A percentile compares a stretch with the other conserved stretches of the same genome.
phyloP scores from a whole-genome alignment of 2,329 filamentous ascomycete species.

The Rhinocladiella mackenziei region DNA sequence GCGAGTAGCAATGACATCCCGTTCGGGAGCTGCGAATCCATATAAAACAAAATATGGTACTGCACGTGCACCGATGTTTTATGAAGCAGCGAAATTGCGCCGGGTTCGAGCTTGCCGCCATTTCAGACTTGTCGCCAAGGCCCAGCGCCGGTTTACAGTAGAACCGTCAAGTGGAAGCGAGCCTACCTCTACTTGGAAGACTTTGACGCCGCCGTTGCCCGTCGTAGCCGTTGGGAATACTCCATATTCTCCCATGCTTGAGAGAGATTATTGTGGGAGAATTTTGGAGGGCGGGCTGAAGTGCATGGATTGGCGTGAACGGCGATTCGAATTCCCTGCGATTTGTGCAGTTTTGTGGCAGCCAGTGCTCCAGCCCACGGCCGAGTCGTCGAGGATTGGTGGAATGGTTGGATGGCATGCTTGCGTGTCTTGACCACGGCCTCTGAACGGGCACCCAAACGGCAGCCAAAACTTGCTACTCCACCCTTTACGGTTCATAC shows the following conservation, averaged over 20 bases:
- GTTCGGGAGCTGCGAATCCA: conserved; percentile 4
- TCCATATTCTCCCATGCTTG: neutral
- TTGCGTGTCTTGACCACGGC: conserved; percentile 19
- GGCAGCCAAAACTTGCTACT: conserved; percentile 11
- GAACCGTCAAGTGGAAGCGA: too few species aligned
- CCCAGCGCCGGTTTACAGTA: too few species aligned
- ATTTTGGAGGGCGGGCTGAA: neutral
- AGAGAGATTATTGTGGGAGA: neutral
- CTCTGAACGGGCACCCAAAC: conserved; percentile 19
- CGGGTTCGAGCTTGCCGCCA: conserved; percentile 12
- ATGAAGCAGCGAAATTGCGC: conserved; percentile 16
- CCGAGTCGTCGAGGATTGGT: conserved; percentile 18
- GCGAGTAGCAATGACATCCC: conserved; percentile 12
- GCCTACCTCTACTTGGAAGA: too few species aligned
- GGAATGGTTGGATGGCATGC: conserved; percentile 18
- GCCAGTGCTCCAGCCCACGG: conserved; percentile 23
- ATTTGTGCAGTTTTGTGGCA: conserved; percentile 16
- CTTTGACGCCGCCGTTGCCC: conserved; percentile 3
- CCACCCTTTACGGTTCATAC: conserved; percentile 12
- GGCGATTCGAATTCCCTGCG: conserved; percentile 2
- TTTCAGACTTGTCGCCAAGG: too few species aligned
- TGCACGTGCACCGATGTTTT: conserved; percentile 14
- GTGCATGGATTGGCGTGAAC: conserved; percentile 9
- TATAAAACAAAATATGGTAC: neutral
- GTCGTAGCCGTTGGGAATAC: conserved; percentile 6